Evolutionary conservation across 2,329 filamentous ascomycete species (phyloP).

Genomic region (Epicoccum nigrum): DNA sequence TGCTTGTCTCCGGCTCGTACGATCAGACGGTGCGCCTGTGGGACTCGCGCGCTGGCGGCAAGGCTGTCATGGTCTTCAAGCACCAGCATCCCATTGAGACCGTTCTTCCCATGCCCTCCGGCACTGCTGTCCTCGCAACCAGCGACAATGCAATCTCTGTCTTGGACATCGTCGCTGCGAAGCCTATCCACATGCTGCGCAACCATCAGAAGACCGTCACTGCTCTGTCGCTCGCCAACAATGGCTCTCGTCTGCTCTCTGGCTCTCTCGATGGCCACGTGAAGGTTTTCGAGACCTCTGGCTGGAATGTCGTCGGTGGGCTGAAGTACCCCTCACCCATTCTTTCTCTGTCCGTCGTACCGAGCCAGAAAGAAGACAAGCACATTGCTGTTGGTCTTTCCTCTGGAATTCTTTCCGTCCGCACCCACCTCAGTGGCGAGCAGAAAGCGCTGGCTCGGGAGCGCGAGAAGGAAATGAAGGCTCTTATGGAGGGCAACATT

Average conservation of each 20-base stretch:
- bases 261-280: slow-evolving; percentile 94
- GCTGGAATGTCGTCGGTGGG: slow-evolving; percentile 95
- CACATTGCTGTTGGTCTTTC: slow-evolving; percentile 96
- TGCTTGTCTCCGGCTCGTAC: slow-evolving; percentile 90
- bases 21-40: slow-evolving; percentile 92
- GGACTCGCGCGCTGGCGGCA: slow-evolving; percentile 76
- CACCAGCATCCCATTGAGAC: slow-evolving; percentile 87
- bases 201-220: slow-evolving; percentile 99
- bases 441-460: slow-evolving; percentile 79
- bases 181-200: slow-evolving; percentile 81
- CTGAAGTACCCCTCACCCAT: slow-evolving; percentile 93
- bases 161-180: slow-evolving; percentile 88
- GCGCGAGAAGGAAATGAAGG: slow-evolving; percentile 83
- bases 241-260: slow-evolving; percentile 79
- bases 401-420: slow-evolving; percentile 87
- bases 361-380: slow-evolving; percentile 76
- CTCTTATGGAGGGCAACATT: slow-evolving; percentile 76
- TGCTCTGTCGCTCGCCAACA: slow-evolving; percentile 78
- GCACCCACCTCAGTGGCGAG: slow-evolving; percentile 83
- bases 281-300: slow-evolving; percentile 92
- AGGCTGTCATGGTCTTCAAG: slow-evolving; percentile 87
- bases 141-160: slow-evolving; percentile 88
- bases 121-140: slow-evolving; percentile 83
- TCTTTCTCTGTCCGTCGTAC: slow-evolving; percentile 79
- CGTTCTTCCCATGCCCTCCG: slow-evolving; percentile 84